Evolutionary conservation across 164 flowering plant genomes (phyloP), one percentile per base, ranked within the genome.

Genomic region (Annona squamosa): DNA sequence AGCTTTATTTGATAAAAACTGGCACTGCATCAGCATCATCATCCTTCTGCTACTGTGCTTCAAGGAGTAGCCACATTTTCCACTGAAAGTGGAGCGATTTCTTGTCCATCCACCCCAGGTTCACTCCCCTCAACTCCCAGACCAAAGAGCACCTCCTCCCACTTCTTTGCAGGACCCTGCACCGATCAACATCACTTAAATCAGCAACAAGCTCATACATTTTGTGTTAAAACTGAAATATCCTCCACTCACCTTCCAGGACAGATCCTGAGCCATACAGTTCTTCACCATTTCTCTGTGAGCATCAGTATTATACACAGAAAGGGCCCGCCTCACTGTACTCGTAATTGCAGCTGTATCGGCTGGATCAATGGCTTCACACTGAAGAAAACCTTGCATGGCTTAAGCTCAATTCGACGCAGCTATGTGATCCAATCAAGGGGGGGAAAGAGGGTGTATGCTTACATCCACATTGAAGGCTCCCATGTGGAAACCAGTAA

Each of bases 401-500:
- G 5, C 37, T 56, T 46, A 7, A 46, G 46, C 56, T 12, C 13
- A 66, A 2, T 18, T 12, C 41, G 71, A 61, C 41, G 16, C 10
- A 63, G 42, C 10, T 41, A 46, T 13, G 13, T 3, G 3, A 5
- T 47, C 10, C 45, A 18, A 57, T 43, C 19, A 56, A 42, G 47
- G 26, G 7, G 5, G 46, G 37, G 4, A 66, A 6, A 7, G 10
- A 16, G 13, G 3, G 65, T 10, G 44, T 46, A 13, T 56, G 64
- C 84, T 87, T 84, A 93, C 99, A 12, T 87, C 90, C 16, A 91
- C 94, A 72, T 68, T 89, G 87, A 95, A 91, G 74, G 71, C 81
- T 72, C 99, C 98, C 93, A 93, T 95, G 41, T 90, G 98, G 82
- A 95, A 91, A 72, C 99, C 99, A 1, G 98, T 95, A 73, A 72